Conservation (phyloP, 208 protist species). For the Trichomonas gallinae region DNA sequence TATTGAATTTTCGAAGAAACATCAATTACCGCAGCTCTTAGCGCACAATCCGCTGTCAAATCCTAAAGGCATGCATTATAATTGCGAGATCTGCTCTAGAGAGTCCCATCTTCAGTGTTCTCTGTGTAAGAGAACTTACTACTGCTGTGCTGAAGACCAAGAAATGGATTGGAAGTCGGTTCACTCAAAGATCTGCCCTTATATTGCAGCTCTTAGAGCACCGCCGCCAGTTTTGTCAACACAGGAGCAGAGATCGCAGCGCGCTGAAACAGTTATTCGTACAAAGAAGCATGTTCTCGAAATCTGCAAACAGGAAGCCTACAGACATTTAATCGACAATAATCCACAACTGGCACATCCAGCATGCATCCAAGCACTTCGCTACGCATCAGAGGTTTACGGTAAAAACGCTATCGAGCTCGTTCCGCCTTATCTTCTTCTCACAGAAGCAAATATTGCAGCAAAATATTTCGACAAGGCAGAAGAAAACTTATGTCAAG, state of each 20-base stretch:
- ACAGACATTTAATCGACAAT: constrained; percentile 8
- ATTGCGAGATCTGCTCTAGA: constrained; percentile 26
- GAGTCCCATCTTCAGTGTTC: constrained; percentile 27
- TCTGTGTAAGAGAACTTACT: constrained; percentile 27
- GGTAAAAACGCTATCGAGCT: constrained; percentile 25
- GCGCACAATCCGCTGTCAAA: constrained; percentile 22
- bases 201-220: constrained; percentile 18
- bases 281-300: constrained; percentile 23
- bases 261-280: not conserved
- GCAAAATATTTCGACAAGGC: constrained; percentile 20
- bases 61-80: constrained; percentile 26
- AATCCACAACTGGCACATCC: constrained; percentile 27
- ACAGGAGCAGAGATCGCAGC: constrained; percentile 21
- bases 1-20: not conserved
- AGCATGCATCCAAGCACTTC: constrained; percentile 20
- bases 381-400: constrained; percentile 7
- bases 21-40: not conserved
- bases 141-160: constrained; percentile 30
- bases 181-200: constrained; percentile 26
- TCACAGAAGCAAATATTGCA: constrained; percentile 32
- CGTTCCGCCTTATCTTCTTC: constrained; percentile 29
- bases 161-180: constrained; percentile 28
- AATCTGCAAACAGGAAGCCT: constrained; percentile 23
- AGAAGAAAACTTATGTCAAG: constrained; percentile 22
- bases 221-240: constrained; percentile 24